Base-by-base conservation (phyloP, 306 rosid species). In the Prunus mume region DNA sequence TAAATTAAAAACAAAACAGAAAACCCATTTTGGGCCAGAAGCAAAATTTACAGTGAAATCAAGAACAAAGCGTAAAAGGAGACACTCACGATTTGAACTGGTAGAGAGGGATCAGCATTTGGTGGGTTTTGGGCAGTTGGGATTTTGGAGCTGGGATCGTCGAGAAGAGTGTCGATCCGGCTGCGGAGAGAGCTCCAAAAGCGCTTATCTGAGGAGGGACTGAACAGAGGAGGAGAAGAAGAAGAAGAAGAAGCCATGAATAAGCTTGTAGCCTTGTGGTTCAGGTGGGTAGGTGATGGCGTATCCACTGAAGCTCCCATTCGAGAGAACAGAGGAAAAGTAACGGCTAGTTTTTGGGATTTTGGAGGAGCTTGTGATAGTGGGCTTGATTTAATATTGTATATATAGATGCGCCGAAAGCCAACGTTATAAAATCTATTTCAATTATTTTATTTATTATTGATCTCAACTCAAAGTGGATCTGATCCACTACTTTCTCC, bases 261-360 rank as follows among this genome's bases (percentile, higher is more conserved):
- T 56, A 64, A 66, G 61, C 55, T 25, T 1, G 83, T 38, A 8
- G 79, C 64, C n/a, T 85, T 85, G 90, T 88, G 87, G 69, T 71
- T 79, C 79, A 82, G 83, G 7, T 9, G 83, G 56, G 76, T 47
- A 24, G 88, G 79, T 10, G 93, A 82, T 22, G 93, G 83, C 28
- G 91, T 65, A 4, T 86, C 82, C 68, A 84, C 68, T 3, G 91
- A 86, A 75, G 91, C 77, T 13, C 92, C 86, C 90, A 89, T 92
- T 20, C n/a, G 32, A 54, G 55, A 28, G 85, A 43, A 32, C 30
- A 65, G 47, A 30, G 54, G 47, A 13, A 57, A 30, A 19, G 68
- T 79, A 94, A 96, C 99, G 97, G 98, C 96, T 92, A 96, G 93
- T 88, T 78, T 88, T 65, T 49, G 34, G 50, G 52, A 20, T 28